A percentile compares a stretch with the other conserved stretches of the same genome.
Evolutionary conservation across 2,329 filamentous ascomycete species (phyloP).

Genomic region (Rhynchosporium agropyri): DNA sequence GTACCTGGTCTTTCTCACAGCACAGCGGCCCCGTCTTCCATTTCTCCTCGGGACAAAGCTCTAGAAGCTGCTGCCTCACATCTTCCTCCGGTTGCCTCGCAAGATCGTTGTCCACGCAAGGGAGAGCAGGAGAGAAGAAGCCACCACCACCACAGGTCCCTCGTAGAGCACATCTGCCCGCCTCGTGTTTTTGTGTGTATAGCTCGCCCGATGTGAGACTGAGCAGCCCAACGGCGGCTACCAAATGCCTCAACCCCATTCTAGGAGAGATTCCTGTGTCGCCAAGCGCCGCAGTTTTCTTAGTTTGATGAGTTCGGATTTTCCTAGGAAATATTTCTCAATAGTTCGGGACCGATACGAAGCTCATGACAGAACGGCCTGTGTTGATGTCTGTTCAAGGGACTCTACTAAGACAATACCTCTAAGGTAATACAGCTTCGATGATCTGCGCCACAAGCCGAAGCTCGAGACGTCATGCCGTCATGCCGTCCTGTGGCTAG

Average conservation of each 20-base stretch:
- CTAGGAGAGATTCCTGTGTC: slow-evolving; percentile 7
- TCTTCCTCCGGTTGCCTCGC: slow-evolving; percentile 74
- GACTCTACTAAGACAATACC: background rate
- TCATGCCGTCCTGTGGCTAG: no score
- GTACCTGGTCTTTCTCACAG: slow-evolving; percentile 77
- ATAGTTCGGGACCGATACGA: background rate
- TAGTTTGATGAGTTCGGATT: background rate
- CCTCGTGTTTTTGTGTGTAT: slow-evolving; percentile 68
- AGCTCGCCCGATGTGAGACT: slow-evolving; percentile 34
- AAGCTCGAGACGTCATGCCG: no score
- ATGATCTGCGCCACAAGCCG: no score
- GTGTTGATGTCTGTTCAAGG: background rate
- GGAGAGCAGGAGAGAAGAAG: slow-evolving; percentile 86
- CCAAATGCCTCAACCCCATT: slow-evolving; percentile 26
- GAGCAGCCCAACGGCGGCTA: slow-evolving; percentile 31
- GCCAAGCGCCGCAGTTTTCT: slow-evolving; percentile 14
- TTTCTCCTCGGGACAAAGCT: slow-evolving; percentile 76
- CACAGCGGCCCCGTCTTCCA: slow-evolving; percentile 86
- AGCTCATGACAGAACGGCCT: background rate
- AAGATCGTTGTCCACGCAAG: slow-evolving; percentile 87
- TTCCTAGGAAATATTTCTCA: background rate
- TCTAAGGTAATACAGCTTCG: background rate
- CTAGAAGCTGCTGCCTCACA: slow-evolving; percentile 76
- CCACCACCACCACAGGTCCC: slow-evolving; percentile 90
- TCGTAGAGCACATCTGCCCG: slow-evolving; percentile 85